A percentile compares a stretch with the other conserved stretches of the same genome.
phyloP scores from a whole-genome alignment of 495 filamentous ascomycete species.

The Chlorociboria aeruginascens region DNA sequence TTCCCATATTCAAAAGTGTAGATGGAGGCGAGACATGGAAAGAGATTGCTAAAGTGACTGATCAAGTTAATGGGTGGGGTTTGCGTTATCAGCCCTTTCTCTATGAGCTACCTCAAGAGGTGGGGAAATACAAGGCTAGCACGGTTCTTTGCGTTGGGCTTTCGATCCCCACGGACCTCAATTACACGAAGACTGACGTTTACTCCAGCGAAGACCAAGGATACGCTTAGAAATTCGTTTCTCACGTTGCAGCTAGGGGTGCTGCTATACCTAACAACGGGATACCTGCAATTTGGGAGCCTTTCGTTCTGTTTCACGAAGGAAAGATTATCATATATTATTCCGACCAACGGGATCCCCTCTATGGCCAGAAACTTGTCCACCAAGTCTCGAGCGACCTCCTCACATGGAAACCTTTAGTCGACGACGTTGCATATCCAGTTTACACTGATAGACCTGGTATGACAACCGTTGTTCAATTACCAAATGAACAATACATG shows the following conservation, averaged over 20 bases:
- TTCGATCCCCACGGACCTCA: constrained; percentile 50
- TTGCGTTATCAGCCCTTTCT: constrained; percentile 58
- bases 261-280: constrained; percentile 48
- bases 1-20: constrained; percentile 51
- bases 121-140: constrained; percentile 45
- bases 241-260: constrained; percentile 52
- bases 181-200: constrained; percentile 51
- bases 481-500: constrained; percentile 50
- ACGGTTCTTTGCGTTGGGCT: constrained; percentile 53
- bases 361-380: constrained; percentile 53
- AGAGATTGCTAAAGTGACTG: constrained; percentile 46
- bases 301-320: constrained; percentile 45
- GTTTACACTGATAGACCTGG: constrained; percentile 53
- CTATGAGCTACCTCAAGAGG: constrained; percentile 40
- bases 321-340: constrained; percentile 52
- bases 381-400: constrained; percentile 49
- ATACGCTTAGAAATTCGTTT: constrained; percentile 52
- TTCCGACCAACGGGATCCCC: constrained; percentile 54
- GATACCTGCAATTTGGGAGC: constrained; percentile 58
- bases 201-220: constrained; percentile 50
- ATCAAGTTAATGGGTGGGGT: constrained; percentile 51
- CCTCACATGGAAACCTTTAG: constrained; percentile 41
- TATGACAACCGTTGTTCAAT: constrained; percentile 45
- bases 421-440: constrained; percentile 49
- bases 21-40: constrained; percentile 52